Evolutionary conservation across 179 eudicot species (phyloP), one percentile per base, ranked within the genome.

Genomic region (Beta lomatogona): DNA sequence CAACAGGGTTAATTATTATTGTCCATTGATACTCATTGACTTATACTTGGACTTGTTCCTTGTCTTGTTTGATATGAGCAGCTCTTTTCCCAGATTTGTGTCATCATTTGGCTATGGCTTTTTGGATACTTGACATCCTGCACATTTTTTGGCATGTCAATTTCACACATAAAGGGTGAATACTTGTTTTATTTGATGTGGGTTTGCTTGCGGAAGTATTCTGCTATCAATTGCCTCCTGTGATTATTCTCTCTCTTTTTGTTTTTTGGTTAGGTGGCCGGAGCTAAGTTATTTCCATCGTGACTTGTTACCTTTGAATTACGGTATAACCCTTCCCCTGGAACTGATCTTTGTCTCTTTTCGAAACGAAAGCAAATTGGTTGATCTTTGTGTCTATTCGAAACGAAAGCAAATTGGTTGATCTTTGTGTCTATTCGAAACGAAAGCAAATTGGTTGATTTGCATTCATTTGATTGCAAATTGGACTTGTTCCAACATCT

Each of bases 51-150:
- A 6, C 55, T 18, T 68, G 58, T 52, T 52, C 28, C 65, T 70
- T 77, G 54, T 58, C 77, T 44, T 77, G 60, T 25, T 71, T 82
- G 74, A 31, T 67, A 50, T 46, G 41, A 75, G 52, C 75, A 81
- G n/a, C 12, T 65, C 75, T 75, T 66, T 57, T n/a, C n/a, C 46
- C 4, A 41, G 28, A 6, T 31, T 36, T 67, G 71, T 41, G 71
- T 28, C 71, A 67, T 31, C 4, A 4, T 13, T 48, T 67, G 12
- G 15, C 67, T 14, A 63, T 63, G 45, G 25, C 9, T 22, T 68
- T 44, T 50, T 68, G n/a, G n/a, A n/a, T n/a, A 41, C 72, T 41
- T 68, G 1, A 68, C 48, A 31, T 67, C 5, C 46, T 41, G 45
- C 45, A 28, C 50, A 22, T 67, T 67, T 36, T 67, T 4, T 28